Base-by-base conservation (phyloP, 2,329 filamentous ascomycete species). In the Colletotrichum liriopes region DNA sequence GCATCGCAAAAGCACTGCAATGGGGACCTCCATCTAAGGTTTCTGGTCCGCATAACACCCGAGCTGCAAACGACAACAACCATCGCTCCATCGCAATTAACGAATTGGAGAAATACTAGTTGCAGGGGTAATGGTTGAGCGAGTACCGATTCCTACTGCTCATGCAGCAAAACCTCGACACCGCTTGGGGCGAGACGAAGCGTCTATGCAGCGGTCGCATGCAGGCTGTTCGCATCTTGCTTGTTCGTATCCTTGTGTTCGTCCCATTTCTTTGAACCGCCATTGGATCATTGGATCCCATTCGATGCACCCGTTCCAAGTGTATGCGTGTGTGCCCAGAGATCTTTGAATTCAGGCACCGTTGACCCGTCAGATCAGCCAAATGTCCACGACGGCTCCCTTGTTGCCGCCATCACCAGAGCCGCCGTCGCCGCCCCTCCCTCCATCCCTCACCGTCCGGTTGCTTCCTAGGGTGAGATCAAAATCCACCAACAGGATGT, bases 301-400 rank as follows among this genome's bases (percentile, higher is more conserved):
- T 52, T 54, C 41, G 39, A 49, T 43, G 26, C 26, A n/a, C 54
- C 20, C 45, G 43, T 64, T 49, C 37, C 51, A 32, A 64, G 29
- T 18, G 54, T 69, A 65, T 65, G 65, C 59, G 59, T 72, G 51
- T 51, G 39, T 72, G 69, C 69, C 69, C 69, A 69, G 69, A 66
- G 43, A 58, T 63, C 58, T 51, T 23, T 61, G 63, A 56, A 60
- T 49, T 71, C 68, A 71, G 65, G 65, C 68, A 71, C 58, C 58
- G 29, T 62, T 35, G 32, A 59, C 49, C 65, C 43, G 41, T 62
- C 56, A 56, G 59, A 56, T 62, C 55, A 67, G 49, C 47, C n/a
- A 47, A 39, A 23, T 71, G 56, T 26, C 29, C 23, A 18, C 43
- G 18, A 66, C 61, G 51, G 41, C 52, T 55, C 60, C 23, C 35